These are phyloP conservation scores for Acanthamoeba sp. DNA, from an alignment of 208 protist genomes.

Conservation along the genomic window DNA sequence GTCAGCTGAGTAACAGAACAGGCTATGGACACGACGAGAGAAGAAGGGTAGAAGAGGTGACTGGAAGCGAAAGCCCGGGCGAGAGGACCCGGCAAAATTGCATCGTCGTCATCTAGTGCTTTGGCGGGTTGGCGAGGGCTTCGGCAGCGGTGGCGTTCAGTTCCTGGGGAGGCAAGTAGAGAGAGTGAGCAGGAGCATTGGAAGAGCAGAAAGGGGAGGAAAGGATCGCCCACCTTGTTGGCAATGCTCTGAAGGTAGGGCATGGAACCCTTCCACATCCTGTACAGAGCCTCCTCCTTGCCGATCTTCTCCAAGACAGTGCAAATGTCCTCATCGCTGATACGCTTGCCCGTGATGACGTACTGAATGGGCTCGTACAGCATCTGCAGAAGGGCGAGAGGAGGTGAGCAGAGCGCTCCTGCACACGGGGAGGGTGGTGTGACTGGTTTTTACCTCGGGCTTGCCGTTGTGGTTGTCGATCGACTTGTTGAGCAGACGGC, in stretches of 20 bases:
- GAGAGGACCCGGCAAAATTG: neutral
- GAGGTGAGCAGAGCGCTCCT: neutral
- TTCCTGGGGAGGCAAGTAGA: neutral
- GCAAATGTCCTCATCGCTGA: constrained; percentile 9
- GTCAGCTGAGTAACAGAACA: too few relatives aligned
- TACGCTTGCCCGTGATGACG: constrained; percentile 52
- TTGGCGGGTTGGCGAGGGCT: neutral
- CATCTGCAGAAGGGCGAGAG: constrained; percentile 17
- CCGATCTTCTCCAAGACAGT: neutral
- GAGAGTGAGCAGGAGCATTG: neutral
- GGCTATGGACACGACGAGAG: neutral
- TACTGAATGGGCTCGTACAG: constrained; percentile 37
- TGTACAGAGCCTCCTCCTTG: neutral
- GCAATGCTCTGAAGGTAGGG: constrained; percentile 50
- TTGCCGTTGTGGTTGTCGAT: constrained; percentile 58
- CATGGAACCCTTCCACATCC: constrained; percentile 50
- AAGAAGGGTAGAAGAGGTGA: neutral
- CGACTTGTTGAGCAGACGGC: neutral
- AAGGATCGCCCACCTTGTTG: neutral
- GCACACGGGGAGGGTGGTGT: too few relatives aligned
- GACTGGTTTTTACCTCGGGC: constrained; percentile 27
- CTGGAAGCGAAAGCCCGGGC: neutral
- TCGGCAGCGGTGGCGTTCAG: constrained; percentile 32
- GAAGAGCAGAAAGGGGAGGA: neutral
- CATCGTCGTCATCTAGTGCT: neutral